Conservation (phyloP, 805 yeast genomes). For the Kluyveromyces aestuarii region DNA sequence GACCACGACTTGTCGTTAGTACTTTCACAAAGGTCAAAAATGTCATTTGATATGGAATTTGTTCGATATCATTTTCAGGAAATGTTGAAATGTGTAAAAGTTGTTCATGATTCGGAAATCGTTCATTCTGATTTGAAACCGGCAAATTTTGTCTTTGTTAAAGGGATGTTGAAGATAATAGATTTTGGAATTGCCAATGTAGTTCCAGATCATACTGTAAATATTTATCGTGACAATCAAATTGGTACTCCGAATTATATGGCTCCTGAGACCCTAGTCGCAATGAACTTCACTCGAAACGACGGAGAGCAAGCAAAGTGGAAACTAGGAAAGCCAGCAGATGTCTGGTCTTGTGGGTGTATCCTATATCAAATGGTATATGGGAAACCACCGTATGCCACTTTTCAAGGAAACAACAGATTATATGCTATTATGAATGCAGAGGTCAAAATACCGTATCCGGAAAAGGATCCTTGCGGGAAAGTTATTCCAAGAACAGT, state of each 20-base stretch:
- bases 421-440: slow-evolving; percentile 83
- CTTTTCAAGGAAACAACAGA: slow-evolving; percentile 65
- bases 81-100: slow-evolving; percentile 69
- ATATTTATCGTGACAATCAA: slow-evolving; percentile 81
- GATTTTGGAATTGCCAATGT: slow-evolving; percentile 97
- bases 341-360: slow-evolving; percentile 97
- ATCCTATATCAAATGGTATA: slow-evolving; percentile 92
- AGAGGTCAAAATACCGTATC: slow-evolving; percentile 58
- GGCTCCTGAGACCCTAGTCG: slow-evolving; percentile 93
- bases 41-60: slow-evolving; percentile 59
- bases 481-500: slow-evolving; percentile 59
- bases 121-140: slow-evolving; percentile 77
- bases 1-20: slow-evolving; percentile 84
- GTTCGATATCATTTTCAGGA: slow-evolving; percentile 74
- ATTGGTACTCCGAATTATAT: slow-evolving; percentile 95
- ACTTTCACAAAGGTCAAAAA: slow-evolving; percentile 43
- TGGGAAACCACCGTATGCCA: slow-evolving; percentile 85
- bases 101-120: slow-evolving; percentile 80
- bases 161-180: slow-evolving; percentile 76
- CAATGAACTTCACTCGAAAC: slow-evolving; percentile 32
- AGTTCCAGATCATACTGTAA: slow-evolving; percentile 85
- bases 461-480: slow-evolving; percentile 52
- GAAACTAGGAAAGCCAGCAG: slow-evolving; percentile 93
- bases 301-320: slow-evolving; percentile 27
- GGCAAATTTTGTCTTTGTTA: slow-evolving; percentile 68